Base-by-base conservation (phyloP, 2,329 filamentous ascomycete genomes). In the Aspergillus unguis region DNA sequence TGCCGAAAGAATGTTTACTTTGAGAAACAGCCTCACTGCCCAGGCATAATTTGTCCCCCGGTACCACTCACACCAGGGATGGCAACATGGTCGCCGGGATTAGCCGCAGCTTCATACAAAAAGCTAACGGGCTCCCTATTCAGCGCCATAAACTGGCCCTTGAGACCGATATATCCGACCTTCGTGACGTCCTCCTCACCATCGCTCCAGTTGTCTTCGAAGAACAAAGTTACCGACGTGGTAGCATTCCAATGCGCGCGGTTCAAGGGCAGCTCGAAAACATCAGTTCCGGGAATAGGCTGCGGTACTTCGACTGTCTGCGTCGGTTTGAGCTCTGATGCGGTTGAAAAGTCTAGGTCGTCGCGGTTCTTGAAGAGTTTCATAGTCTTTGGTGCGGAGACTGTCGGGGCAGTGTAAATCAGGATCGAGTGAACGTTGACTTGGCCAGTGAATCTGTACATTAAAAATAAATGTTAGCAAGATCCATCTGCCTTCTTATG, bases 51-150 rank as follows among this genome's bases (percentile, higher is more conserved):
- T 48, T 66, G 68, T 46, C 67, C 64, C 27, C 70, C 66, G 58
- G 71, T 56, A 17, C 71, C 71, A 48, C 63, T 69, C 45, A 78
- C 65, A 28, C 76, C 73, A 52, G 73, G 69, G 44, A 77, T 74
- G 44, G 73, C 68, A 59, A 73, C 73, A 74, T 99, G 94, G 74
- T 99, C 94, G 43, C 77, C 83, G 9, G 92, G 94, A 70, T 96
- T 96, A 33, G 94, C 87, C 27, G 92, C 92, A 17, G 91, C 88
- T 80, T 99, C 94, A 71, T 97, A 99, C 55, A 96, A 65, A 62
- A 97, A 92, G 61, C 87, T 90, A 5, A 87, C 77, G 1, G 94
- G 91, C 67, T 92, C 90, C 50, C 87, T 80, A 43, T 87, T 94
- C 65, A 95, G 73, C 68, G 85, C 85, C 82, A 94, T 94, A 80